Evolutionary conservation across 1,284 basidiomycete species (phyloP), one percentile per base, ranked within the genome.

Genomic region (Sporisorium sorghi): DNA sequence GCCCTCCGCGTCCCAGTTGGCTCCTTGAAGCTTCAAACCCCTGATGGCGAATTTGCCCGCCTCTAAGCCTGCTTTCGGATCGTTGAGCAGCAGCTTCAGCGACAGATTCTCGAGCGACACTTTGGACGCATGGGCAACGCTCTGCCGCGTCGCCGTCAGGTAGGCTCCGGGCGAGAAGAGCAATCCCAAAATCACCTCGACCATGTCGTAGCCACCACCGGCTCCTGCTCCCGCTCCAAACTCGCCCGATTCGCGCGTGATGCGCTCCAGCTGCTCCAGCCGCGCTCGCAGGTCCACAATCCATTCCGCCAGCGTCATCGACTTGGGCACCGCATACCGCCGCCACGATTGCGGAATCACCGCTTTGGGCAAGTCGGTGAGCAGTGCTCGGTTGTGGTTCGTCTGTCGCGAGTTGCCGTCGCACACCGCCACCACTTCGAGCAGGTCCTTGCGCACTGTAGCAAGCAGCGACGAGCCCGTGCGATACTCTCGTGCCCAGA

Each of bases 31-130:
- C 57, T 76, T 79, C 43, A 84, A 60, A 3, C 76, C 71, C n/a
- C 58, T 46, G 5, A 81, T 65, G 17, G 68, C 68, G 54, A 67
- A 80, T 28, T 61, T 66, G 35, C 62, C 84, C 81, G 92, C 72
- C 89, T 70, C 73, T 44, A 66, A 30, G 15, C 73, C 68, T 3
- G 64, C 73, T 21, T 46, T 50, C 19, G 49, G 28, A 35, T 67
- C 64, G 44, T 75, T 68, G 19, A 71, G 54, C 44, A 63, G 51
- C 55, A 83, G 57, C 8, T 66, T 68, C 23, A 82, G 58, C n/a
- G 58, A 30, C 11, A 84, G 63, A 47, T 81, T 77, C 58, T 84
- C 83, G 14, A 84, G 53, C 23, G 77, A 78, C 14, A 73, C 60
- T 14, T 61, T 50, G 28, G 60, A 73, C 3, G 59, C 68, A 28